Evolutionary conservation across 177 flowering plant genomes (phyloP).

Genomic region (Vitis hybrid): DNA sequence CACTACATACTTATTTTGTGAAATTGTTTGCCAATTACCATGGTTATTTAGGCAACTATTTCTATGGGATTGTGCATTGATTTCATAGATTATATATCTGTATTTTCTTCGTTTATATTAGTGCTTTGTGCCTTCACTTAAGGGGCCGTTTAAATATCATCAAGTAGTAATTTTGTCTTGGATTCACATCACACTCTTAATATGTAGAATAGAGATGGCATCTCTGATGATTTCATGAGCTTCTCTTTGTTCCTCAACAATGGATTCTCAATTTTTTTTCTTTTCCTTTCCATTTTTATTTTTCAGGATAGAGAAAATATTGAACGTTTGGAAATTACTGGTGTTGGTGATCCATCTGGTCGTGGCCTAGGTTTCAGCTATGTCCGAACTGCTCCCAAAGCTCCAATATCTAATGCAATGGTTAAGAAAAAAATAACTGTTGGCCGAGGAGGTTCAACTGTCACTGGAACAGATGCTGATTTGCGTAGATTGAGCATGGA

Average conservation of each 20-base stretch:
- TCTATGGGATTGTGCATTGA: too few species aligned
- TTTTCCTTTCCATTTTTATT: constrained; percentile 1
- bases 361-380: constrained; percentile 96
- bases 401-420: constrained; percentile 68
- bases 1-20: too few species aligned
- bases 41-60: too few species aligned
- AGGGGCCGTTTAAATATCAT: too few species aligned
- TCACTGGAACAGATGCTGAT: constrained; percentile 99
- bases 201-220: neutral
- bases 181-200: neutral
- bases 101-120: too few species aligned
- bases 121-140: too few species aligned
- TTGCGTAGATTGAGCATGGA: constrained; percentile 98
- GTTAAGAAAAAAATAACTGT: constrained; percentile 72
- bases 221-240: neutral
- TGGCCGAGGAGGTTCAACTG: constrained; percentile 67
- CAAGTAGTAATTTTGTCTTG: too few species aligned
- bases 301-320: constrained; percentile 87
- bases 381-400: constrained; percentile 86
- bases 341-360: constrained; percentile 99
- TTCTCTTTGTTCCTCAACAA: neutral
- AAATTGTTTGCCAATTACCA: too few species aligned
- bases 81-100: too few species aligned
- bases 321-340: constrained; percentile 94
- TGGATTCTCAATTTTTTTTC: neutral